A percentile compares a stretch with the other conserved stretches of the same genome.
phyloP scores from a whole-genome alignment of 129 eudicot genomes.

The Helianthus tuberosus region DNA sequence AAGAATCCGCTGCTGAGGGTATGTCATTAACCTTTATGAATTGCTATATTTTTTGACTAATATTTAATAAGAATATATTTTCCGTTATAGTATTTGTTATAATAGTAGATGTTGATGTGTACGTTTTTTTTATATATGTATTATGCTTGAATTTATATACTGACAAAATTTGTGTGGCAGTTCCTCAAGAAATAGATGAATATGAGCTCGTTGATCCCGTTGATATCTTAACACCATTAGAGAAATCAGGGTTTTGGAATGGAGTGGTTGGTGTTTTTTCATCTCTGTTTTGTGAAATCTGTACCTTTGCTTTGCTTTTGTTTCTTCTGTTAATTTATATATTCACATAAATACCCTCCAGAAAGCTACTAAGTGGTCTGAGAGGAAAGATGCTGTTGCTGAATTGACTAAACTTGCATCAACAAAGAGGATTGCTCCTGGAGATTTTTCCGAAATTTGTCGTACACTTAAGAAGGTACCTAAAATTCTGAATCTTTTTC shows the following conservation, averaged over 20 bases:
- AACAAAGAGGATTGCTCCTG: slow-evolving; percentile 92
- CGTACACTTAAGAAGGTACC: slow-evolving; percentile 90
- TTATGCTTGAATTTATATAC: slow-evolving; percentile 12
- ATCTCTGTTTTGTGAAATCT: slow-evolving; percentile 1
- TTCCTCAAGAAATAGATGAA: slow-evolving; percentile 95
- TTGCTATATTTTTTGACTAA: slow-evolving; percentile 4
- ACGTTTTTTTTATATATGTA: background rate
- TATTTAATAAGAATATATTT: background rate
- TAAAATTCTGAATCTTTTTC: background rate
- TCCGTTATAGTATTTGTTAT: background rate
- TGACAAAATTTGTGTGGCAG: slow-evolving; percentile 48
- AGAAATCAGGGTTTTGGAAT: slow-evolving; percentile 97
- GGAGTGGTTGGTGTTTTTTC: slow-evolving; percentile 79
- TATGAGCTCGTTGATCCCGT: slow-evolving; percentile 99
- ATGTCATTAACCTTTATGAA: slow-evolving; percentile 30
- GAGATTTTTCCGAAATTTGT: slow-evolving; percentile 93
- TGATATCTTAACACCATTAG: slow-evolving; percentile 94
- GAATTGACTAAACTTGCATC: slow-evolving; percentile 98
- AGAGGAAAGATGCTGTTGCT: slow-evolving; percentile 95
- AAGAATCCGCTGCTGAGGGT: slow-evolving; percentile 83
- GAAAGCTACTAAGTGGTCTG: slow-evolving; percentile 99
- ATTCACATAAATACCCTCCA: slow-evolving; percentile 29
- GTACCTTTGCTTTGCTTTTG: slow-evolving; percentile 2
- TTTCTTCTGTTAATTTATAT: background rate
- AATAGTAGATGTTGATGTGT: background rate